Conservation (phyloP, 352 stramenopile species). For the Pythium monospermum region DNA sequence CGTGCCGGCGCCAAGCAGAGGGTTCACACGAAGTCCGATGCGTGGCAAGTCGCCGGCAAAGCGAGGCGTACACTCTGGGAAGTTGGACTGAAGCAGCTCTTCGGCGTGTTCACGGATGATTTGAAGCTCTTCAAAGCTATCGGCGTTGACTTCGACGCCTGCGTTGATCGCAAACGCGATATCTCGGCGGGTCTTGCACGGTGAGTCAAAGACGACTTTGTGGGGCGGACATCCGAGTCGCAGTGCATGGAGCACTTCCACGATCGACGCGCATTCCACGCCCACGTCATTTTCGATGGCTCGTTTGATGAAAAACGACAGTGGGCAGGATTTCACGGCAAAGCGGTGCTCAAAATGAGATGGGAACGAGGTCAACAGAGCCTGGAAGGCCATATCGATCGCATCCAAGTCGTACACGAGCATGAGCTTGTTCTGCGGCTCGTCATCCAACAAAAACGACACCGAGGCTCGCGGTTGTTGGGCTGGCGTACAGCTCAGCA, state of each 20-base stretch:
- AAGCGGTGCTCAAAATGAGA: constrained; percentile 86
- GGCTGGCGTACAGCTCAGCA: constrained; percentile 22
- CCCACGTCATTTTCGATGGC: constrained; percentile 76
- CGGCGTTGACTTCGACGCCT: constrained; percentile 87
- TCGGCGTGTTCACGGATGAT: constrained; percentile 81
- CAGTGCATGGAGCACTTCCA: constrained; percentile 79
- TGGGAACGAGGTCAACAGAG: constrained; percentile 74
- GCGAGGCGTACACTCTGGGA: constrained; percentile 47
- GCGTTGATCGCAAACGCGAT: constrained; percentile 79
- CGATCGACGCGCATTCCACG: constrained; percentile 77
- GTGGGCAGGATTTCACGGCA: constrained; percentile 85
- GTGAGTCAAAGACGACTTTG: constrained; percentile 90
- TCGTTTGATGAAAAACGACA: constrained; percentile 81
- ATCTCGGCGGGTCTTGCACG: constrained; percentile 89
- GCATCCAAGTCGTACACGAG: constrained; percentile 83
- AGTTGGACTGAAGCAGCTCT: constrained; percentile 86
- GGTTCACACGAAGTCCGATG: constrained; percentile 91
- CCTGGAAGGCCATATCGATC: constrained; percentile 82
- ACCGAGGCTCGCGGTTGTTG: constrained; percentile 4
- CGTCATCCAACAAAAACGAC: constrained; percentile 19
- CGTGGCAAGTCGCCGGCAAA: constrained; percentile 59
- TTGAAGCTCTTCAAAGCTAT: constrained; percentile 88
- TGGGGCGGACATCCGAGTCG: constrained; percentile 60
- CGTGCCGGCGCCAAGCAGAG: constrained; percentile 80
- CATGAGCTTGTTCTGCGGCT: constrained; percentile 50